phyloP scores from a whole-genome alignment of 768 basidiomycete species.

The Butyriboletus loyo region DNA sequence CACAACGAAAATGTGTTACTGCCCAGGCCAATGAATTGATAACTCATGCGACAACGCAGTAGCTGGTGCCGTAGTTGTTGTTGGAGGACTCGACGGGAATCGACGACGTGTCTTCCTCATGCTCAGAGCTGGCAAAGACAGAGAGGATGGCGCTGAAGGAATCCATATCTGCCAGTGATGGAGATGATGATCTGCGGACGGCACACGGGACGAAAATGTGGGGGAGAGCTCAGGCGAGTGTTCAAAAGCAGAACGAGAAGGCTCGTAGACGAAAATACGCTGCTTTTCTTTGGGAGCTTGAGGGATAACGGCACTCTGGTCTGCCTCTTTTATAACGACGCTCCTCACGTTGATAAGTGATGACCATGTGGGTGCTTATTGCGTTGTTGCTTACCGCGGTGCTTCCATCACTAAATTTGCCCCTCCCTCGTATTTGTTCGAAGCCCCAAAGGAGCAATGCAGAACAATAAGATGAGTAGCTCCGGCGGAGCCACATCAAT shows the following conservation, averaged over 20 bases:
- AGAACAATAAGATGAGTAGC: slow-evolving; percentile 19
- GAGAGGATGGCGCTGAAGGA: slow-evolving; percentile 16
- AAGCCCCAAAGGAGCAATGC: slow-evolving; percentile 2
- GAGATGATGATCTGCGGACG: not conserved
- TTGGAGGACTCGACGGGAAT: slow-evolving; percentile 12
- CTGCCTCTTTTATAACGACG: slow-evolving; percentile 16
- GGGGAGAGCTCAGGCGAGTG: not conserved
- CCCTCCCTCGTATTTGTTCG: not conserved
- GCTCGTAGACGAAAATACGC: not conserved
- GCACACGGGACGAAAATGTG: not conserved
- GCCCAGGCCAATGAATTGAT: not conserved
- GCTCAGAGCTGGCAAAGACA: slow-evolving; percentile 7
- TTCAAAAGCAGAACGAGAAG: too few species aligned
- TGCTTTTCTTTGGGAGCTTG: slow-evolving; percentile 8
- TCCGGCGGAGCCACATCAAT: not conserved
- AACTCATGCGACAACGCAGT: slow-evolving; percentile 22
- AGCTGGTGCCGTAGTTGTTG: not conserved
- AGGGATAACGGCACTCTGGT: not conserved
- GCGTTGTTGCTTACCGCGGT: not conserved
- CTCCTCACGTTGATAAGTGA: slow-evolving; percentile 2
- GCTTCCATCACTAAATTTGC: not conserved
- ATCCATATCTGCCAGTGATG: slow-evolving; percentile 23
- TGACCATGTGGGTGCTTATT: not conserved
- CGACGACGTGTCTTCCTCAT: slow-evolving; percentile 7
- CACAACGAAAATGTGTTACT: slow-evolving; percentile 21